Conservation (phyloP, 768 basidiomycete genomes). For the Leccinellum rugosiceps region DNA sequence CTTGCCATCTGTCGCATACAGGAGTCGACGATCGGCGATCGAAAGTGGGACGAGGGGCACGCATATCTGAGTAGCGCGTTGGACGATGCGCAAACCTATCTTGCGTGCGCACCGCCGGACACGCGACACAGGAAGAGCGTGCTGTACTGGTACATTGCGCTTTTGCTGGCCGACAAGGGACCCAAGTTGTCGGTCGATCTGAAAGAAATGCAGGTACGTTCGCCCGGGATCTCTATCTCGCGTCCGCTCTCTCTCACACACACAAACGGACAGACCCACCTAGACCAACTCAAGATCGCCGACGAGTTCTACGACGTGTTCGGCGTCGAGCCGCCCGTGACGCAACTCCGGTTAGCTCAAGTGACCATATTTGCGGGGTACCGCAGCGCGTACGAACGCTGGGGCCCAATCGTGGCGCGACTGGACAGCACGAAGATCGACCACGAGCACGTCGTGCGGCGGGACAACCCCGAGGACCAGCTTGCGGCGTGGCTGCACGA, state of each 20-base stretch:
- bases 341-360: slow-evolving; percentile 51
- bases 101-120: slow-evolving; percentile 58
- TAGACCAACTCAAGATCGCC: slow-evolving; percentile 44
- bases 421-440: slow-evolving; percentile 31
- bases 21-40: slow-evolving; percentile 38
- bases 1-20: slow-evolving; percentile 51
- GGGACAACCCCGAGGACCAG: slow-evolving; percentile 51
- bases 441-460: slow-evolving; percentile 30
- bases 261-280: slow-evolving; percentile 30
- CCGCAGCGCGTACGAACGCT: slow-evolving; percentile 42
- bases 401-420: slow-evolving; percentile 41
- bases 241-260: too few species aligned
- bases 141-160: slow-evolving; percentile 55
- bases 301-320: slow-evolving; percentile 51
- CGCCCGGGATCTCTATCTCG: background rate
- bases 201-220: slow-evolving; percentile 46
- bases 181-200: slow-evolving; percentile 48
- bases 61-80: slow-evolving; percentile 58
- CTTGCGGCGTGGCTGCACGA: slow-evolving; percentile 57
- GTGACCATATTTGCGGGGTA: slow-evolving; percentile 49
- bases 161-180: slow-evolving; percentile 51
- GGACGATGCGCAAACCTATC: slow-evolving; percentile 57
- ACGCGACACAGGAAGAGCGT: slow-evolving; percentile 58
- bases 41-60: slow-evolving; percentile 56
- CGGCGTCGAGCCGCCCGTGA: slow-evolving; percentile 45